These are phyloP conservation scores for Gelatoporia subvermispora DNA, from an alignment of 768 basidiomycete species.

Conservation along the genomic window DNA sequence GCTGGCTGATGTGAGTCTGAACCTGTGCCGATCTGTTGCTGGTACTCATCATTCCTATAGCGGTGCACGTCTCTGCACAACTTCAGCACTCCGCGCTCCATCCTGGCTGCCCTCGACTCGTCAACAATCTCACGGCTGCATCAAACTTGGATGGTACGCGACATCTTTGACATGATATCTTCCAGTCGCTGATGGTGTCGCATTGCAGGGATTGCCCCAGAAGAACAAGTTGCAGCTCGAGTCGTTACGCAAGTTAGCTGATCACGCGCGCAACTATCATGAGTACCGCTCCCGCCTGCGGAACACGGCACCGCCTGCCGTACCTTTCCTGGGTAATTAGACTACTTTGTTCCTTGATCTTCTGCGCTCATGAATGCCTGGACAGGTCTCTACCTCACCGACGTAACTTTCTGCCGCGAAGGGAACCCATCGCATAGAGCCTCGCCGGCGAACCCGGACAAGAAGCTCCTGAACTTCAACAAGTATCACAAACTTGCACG, in stretches of 20 bases:
- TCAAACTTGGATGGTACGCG: conserved; percentile 88
- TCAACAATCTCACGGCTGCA: conserved; percentile 89
- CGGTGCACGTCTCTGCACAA: conserved; percentile 81
- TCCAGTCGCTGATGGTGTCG: not conserved
- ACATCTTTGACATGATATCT: not conserved
- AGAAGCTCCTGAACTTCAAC: conserved; percentile 91
- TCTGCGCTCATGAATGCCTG: conserved; percentile 7
- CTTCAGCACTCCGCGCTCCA: conserved; percentile 88
- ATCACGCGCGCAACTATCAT: conserved; percentile 85
- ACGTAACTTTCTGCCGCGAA: conserved; percentile 93
- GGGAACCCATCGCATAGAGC: conserved; percentile 85
- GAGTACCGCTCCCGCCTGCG: conserved; percentile 87
- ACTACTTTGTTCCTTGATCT: not conserved
- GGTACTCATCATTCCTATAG: conserved; percentile 35
- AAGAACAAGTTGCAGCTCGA: conserved; percentile 84
- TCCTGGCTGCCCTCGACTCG: conserved; percentile 92
- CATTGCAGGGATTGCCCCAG: conserved; percentile 65
- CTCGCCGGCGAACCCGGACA: conserved; percentile 68
- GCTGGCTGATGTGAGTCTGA: conserved; percentile 71
- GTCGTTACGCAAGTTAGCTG: conserved; percentile 75
- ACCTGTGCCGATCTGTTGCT: not conserved
- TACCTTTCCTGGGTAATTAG: conserved; percentile 85
- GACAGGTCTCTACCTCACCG: conserved; percentile 79
- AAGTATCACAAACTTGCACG: conserved; percentile 89
- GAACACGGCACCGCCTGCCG: conserved; percentile 85